Evolutionary conservation across 176 grass and related monocot species (phyloP).

Genomic region (Otatea glauca): DNA sequence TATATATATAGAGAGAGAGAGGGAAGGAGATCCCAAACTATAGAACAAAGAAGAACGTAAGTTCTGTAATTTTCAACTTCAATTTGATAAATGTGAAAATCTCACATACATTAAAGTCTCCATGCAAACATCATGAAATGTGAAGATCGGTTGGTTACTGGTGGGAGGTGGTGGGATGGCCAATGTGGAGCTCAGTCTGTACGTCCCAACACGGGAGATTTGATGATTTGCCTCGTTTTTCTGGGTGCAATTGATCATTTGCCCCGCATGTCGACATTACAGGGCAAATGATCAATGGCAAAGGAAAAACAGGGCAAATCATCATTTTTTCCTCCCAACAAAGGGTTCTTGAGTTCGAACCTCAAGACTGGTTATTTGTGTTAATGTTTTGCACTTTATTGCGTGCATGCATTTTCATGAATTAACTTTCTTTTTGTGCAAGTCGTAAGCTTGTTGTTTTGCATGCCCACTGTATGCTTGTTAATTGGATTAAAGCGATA

Average conservation of each 20-base stretch:
- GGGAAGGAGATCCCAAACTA: not conserved
- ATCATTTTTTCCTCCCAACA: not conserved
- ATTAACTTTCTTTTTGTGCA: conserved; percentile 21
- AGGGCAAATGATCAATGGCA: too few species aligned
- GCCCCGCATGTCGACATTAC: too few species aligned
- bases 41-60: not conserved
- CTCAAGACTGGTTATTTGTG: not conserved
- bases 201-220: not conserved
- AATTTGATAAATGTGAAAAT: not conserved
- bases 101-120: not conserved
- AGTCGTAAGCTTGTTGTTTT: conserved; percentile 11
- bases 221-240: too few species aligned
- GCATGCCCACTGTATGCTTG: not conserved
- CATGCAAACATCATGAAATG: not conserved
- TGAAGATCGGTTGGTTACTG: not conserved
- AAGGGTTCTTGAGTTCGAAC: not conserved
- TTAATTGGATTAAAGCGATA: not conserved
- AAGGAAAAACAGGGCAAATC: too few species aligned
- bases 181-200: not conserved
- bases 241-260: too few species aligned
- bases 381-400: not conserved
- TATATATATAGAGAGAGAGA: not conserved
- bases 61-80: not conserved
- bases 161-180: not conserved
- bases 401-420: not conserved